Evolutionary conservation across 2,329 filamentous ascomycete genomes (phyloP).

Genomic region (Simplicillium aogashimaense): DNA sequence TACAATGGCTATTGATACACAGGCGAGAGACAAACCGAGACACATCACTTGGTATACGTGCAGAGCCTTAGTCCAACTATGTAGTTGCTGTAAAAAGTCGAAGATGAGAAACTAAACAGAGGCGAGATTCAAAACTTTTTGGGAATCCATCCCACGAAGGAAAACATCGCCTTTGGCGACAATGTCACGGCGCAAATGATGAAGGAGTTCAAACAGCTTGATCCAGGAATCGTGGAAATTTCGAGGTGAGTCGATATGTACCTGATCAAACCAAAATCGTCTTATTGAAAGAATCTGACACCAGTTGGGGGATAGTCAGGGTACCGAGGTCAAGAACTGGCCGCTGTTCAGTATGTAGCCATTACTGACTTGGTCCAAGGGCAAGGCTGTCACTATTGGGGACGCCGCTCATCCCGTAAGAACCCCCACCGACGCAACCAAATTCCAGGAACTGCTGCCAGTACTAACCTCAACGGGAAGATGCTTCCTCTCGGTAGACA

Average conservation of each 20-base stretch:
- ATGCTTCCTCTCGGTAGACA: conserved; percentile 7
- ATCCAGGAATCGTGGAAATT: conserved; percentile 1
- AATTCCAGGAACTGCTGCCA: neutral
- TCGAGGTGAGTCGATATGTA: conserved; percentile 1
- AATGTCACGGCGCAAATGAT: conserved; percentile 3
- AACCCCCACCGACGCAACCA: neutral
- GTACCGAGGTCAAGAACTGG: conserved; percentile 3
- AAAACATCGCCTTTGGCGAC: neutral
- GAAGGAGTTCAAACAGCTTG: conserved; percentile 4
- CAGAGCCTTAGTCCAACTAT: conserved; percentile 1
- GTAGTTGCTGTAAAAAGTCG: neutral
- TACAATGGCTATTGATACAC: conserved; percentile 3
- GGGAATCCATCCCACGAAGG: conserved; percentile 2
- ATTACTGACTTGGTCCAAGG: conserved; percentile 2
- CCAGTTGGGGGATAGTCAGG: neutral
- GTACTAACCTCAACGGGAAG: neutral
- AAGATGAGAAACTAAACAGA: neutral
- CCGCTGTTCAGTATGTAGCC: conserved; percentile 4
- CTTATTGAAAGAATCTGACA: neutral
- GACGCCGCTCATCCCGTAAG: conserved; percentile 6
- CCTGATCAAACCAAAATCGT: neutral
- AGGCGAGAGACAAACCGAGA: conserved; percentile 1
- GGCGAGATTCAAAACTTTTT: conserved; percentile 6
- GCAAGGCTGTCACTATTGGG: conserved; percentile 4
- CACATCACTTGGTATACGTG: conserved; percentile 7